These are phyloP conservation scores for Zygotorulaspora chibaensis DNA, from an alignment of 805 yeast species.

Conservation along the genomic window DNA sequence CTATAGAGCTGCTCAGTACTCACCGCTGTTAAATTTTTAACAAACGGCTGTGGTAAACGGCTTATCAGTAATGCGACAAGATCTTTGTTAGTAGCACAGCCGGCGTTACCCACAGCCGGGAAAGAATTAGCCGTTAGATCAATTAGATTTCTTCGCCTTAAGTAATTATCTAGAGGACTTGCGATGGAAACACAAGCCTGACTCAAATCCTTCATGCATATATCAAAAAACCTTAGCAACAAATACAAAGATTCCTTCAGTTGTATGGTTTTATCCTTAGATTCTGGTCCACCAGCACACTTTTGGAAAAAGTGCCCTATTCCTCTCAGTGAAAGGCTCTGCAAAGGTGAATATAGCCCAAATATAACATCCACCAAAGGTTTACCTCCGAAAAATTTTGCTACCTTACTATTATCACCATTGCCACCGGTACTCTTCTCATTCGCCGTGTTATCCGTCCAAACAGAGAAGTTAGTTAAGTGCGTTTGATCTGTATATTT, in stretches of 20 bases:
- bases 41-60: conserved; percentile 26
- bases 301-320: conserved; percentile 27
- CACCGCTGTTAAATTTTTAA: conserved; percentile 17
- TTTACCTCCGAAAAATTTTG: conserved; percentile 13
- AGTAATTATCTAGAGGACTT: conserved; percentile 26
- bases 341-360: conserved; percentile 31
- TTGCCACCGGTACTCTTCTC: not conserved
- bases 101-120: conserved; percentile 5
- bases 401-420: conserved; percentile 1
- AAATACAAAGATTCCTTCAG: conserved; percentile 29
- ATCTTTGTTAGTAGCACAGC: conserved; percentile 16
- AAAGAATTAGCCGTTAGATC: conserved; percentile 2
- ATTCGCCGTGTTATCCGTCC: conserved; percentile 13
- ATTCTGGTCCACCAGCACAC: conserved; percentile 8
- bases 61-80: conserved; percentile 18
- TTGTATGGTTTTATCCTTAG: conserved; percentile 13
- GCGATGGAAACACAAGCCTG: conserved; percentile 23
- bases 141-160: conserved; percentile 14
- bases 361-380: conserved; percentile 30
- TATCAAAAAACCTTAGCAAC: conserved; percentile 30
- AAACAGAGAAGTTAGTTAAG: conserved; percentile 23
- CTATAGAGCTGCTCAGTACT: conserved; percentile 13
- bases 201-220: conserved; percentile 22
- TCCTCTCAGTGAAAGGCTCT: conserved; percentile 29
- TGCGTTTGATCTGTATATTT: conserved; percentile 24